Percentiles rank a stretch among this genome's conserved stretches.
Conservation (phyloP, 495 filamentous ascomycete species). For the Amorphotheca resinae region DNA sequence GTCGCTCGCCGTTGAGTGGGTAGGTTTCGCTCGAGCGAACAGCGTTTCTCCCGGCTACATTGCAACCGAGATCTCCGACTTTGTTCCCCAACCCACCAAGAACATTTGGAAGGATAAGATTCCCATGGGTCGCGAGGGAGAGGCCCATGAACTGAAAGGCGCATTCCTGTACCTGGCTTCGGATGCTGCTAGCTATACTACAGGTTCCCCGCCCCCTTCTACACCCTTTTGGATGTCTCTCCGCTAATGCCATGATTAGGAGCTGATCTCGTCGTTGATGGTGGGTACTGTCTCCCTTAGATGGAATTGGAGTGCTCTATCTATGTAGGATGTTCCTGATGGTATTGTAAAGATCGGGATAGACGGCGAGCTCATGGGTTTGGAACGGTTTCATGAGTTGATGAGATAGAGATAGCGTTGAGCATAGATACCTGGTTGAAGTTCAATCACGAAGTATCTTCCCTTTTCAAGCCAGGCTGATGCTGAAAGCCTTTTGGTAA, state of each 20-base stretch:
- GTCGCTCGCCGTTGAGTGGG: slow-evolving; percentile 73
- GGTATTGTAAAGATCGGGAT: too few species aligned
- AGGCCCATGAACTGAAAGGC: slow-evolving; percentile 72
- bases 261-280: slow-evolving; percentile 64
- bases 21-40: slow-evolving; percentile 73
- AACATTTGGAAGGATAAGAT: slow-evolving; percentile 68
- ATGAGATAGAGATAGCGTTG: too few species aligned
- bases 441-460: too few species aligned
- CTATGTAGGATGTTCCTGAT: not conserved
- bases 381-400: too few species aligned
- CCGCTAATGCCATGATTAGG: not conserved
- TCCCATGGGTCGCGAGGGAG: slow-evolving; percentile 71
- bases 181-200: slow-evolving; percentile 76
- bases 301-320: too few species aligned
- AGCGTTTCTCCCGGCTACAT: slow-evolving; percentile 81
- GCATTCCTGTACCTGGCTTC: slow-evolving; percentile 79
- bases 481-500: too few species aligned
- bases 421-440: too few species aligned
- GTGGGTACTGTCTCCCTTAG: slow-evolving; percentile 39
- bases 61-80: slow-evolving; percentile 67
- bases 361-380: too few species aligned
- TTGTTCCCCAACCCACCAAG: slow-evolving; percentile 58
- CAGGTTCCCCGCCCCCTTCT: too few species aligned
- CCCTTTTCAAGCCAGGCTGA: too few species aligned
- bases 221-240: not conserved